Conservation (phyloP, 2,329 filamentous ascomycete genomes). For the Cercospora sojina region DNA sequence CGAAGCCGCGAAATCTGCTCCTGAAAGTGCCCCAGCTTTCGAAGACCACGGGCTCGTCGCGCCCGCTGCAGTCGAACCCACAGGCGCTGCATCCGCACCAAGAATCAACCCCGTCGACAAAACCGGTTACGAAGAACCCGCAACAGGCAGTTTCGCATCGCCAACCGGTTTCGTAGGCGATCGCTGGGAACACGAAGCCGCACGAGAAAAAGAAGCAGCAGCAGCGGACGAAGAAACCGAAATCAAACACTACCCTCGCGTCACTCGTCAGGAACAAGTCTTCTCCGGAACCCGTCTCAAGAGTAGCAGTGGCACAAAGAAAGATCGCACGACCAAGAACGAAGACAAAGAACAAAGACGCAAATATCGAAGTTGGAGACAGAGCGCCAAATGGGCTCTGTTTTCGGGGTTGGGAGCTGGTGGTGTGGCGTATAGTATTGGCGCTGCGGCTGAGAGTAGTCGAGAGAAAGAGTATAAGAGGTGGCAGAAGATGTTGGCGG, state of each 20-base stretch:
- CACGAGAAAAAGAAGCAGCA: conserved; percentile 35
- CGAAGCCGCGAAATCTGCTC: conserved; percentile 18
- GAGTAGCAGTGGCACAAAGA: conserved; percentile 32
- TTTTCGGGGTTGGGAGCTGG: conserved; percentile 57
- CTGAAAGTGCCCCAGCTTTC: conserved; percentile 14
- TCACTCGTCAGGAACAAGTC: conserved; percentile 49
- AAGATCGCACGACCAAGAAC: neutral
- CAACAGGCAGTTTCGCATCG: conserved; percentile 60
- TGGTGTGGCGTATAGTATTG: conserved; percentile 58
- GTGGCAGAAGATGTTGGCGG: conserved; percentile 29
- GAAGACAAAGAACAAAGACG: conserved; percentile 19
- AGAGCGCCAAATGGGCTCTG: conserved; percentile 44
- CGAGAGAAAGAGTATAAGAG: conserved; percentile 26
- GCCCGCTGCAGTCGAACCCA: conserved; percentile 11
- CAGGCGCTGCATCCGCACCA: conserved; percentile 6
- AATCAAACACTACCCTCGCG: conserved; percentile 47
- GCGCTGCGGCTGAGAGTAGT: conserved; percentile 54
- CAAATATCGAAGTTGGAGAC: conserved; percentile 36
- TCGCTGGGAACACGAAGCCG: conserved; percentile 18
- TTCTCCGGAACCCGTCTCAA: conserved; percentile 45
- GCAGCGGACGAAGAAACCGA: conserved; percentile 34
- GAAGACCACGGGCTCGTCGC: conserved; percentile 29
- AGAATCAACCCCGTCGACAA: conserved; percentile 59
- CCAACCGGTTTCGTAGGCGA: conserved; percentile 61
- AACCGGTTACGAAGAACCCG: conserved; percentile 36